These are phyloP conservation scores for Penicillium digitatum DNA, from an alignment of 2,329 filamentous ascomycete genomes.

Conservation along the genomic window DNA sequence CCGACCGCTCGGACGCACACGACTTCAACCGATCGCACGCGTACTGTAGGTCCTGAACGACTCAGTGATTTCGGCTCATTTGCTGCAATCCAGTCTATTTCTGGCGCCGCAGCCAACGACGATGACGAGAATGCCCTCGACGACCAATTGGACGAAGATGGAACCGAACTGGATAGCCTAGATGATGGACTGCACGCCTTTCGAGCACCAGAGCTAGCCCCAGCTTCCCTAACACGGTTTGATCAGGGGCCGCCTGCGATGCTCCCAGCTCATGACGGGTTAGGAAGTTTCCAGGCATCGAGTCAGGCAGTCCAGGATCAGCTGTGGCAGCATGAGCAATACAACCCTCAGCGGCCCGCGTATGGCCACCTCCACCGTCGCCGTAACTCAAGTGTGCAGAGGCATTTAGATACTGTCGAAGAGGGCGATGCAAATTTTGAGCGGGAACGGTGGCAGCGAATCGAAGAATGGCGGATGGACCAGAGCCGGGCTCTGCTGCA, in stretches of 20 bases:
- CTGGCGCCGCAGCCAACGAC: conserved; percentile 31
- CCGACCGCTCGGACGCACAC: conserved; percentile 69
- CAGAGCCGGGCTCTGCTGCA: conserved; percentile 81
- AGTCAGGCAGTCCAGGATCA: conserved; percentile 68
- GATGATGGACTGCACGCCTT: conserved; percentile 91
- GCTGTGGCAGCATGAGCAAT: conserved; percentile 82
- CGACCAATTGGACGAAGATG: conserved; percentile 51
- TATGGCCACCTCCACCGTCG: conserved; percentile 42
- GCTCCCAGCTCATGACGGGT: conserved; percentile 85
- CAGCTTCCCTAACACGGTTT: conserved; percentile 41
- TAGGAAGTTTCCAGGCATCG: conserved; percentile 75
- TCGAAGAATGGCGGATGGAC: conserved; percentile 88
- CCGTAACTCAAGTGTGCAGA: conserved; percentile 56
- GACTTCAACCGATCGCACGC: conserved; percentile 60
- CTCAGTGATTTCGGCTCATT: conserved; percentile 78
- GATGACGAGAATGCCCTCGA: conserved; percentile 54
- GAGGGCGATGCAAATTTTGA: conserved; percentile 59
- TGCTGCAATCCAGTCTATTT: conserved; percentile 59
- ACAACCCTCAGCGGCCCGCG: conserved; percentile 66
- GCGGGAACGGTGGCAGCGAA: conserved; percentile 72
- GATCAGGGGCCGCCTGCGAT: conserved; percentile 62
- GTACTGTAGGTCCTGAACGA: conserved; percentile 65
- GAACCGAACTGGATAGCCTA: conserved; percentile 83
- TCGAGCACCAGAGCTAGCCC: conserved; percentile 56
- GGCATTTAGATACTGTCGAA: conserved; percentile 54